Conservation (phyloP, 768 basidiomycete genomes). For the Lentinula sp. region DNA sequence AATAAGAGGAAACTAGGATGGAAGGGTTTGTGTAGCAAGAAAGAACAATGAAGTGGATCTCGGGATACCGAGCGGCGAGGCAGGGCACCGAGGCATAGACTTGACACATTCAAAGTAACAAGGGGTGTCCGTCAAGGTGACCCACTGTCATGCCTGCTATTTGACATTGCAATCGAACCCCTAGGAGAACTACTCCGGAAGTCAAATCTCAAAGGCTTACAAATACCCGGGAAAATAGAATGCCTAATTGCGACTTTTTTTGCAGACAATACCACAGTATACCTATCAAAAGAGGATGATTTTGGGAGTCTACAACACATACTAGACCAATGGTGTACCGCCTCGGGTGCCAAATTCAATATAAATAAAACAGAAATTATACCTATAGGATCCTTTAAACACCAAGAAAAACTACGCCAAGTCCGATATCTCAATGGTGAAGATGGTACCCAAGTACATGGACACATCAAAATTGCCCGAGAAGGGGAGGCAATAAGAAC, state of each 20-base stretch:
- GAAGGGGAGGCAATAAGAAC: background rate
- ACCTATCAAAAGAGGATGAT: no score
- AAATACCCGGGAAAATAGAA: slow-evolving; percentile 11
- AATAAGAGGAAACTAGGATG: no score
- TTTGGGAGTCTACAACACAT: background rate
- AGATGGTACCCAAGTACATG: background rate
- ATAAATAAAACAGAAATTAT: background rate
- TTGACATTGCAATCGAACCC: no score
- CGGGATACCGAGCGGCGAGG: no score
- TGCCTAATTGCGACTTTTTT: slow-evolving; percentile 3
- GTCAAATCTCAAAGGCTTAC: slow-evolving; percentile 12
- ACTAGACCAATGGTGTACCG: background rate
- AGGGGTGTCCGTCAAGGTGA: no score
- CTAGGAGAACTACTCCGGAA: slow-evolving; percentile 14
- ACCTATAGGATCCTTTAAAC: background rate
- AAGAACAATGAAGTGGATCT: no score
- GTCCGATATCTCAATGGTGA: background rate
- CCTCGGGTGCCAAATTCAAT: background rate
- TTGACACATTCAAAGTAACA: no score
- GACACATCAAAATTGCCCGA: background rate
- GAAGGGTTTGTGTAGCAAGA: no score
- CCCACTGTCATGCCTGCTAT: no score
- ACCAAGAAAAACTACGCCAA: background rate
- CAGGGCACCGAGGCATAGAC: no score
- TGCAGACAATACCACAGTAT: background rate